Base-by-base conservation (phyloP, 2,329 filamentous ascomycete genomes). In the Monilinia fructicola region DNA sequence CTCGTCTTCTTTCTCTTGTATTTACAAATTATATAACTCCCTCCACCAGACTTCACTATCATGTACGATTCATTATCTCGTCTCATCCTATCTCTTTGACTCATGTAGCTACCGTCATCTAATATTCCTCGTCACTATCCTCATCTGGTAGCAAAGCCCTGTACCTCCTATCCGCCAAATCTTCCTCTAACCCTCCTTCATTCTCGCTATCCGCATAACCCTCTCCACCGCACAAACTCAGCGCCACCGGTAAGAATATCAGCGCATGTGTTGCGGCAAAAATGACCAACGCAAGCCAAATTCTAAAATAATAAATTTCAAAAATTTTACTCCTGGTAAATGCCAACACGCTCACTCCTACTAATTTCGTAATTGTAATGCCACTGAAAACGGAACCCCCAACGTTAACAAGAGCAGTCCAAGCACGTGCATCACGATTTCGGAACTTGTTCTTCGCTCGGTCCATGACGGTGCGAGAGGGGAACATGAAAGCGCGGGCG, bases 321-420 rank as follows among this genome's bases (percentile, higher is more conserved):
- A 99, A 99, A 75, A 99, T 99, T 85, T 98, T 99, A 78, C 92
- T 96, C 62, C 91, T 83, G 10, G 95, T 99, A 75, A 97, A 99
- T 0, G 95, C 95, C 26, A 99, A 82, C 46, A 99, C 95, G 55
- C 85, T 89, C 0, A 99, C 94, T 4, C 95, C 95, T 2, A 99
- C 82, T 1, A 99, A 84, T 79, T 99, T 99, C 2, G 95, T 99
- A 63, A 99, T 83, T 0, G 94, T 98, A 77, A 99, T 99, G 2
- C 95, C 95, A 42, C 91, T 96, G 75, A 99, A 96, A 16, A 99
- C 96, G 55, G 91, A 95, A 7, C 91, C 92, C 2, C 95, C 95
- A 0, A 99, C 94, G 72, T 97, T 97, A 71, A 96, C 93, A 67
- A 99, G 84, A 0, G 94, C 92, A 0, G 93, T 91, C 93, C 93